phyloP scores from a whole-genome alignment of 129 eudicot genomes.

The Pseudognaphalium luteoalbum region DNA sequence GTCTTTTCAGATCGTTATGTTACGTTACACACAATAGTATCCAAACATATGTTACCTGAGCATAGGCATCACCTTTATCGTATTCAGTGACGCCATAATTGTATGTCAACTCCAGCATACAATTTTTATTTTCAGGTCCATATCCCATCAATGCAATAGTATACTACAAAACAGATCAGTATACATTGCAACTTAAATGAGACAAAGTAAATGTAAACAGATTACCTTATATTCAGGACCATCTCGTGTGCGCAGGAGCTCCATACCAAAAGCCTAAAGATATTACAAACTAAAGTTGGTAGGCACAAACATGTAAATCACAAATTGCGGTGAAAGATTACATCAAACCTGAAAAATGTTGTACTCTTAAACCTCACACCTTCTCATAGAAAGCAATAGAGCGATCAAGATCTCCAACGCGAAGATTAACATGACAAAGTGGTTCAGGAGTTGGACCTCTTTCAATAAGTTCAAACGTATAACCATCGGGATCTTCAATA shows the following conservation, averaged over 20 bases:
- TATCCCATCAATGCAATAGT: conserved; percentile 97
- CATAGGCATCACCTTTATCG: conserved; percentile 92
- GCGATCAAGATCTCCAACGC: conserved; percentile 97
- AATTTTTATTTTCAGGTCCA: conserved; percentile 87
- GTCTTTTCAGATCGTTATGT: not conserved
- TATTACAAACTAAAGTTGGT: not conserved
- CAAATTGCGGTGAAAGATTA: not conserved
- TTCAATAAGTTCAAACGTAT: conserved; percentile 88
- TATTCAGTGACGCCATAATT: conserved; percentile 87
- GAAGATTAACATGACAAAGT: conserved; percentile 90
- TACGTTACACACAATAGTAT: not conserved
- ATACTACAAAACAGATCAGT: conserved; percentile 48
- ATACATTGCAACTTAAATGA: not conserved
- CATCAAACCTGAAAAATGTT: not conserved
- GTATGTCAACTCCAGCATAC: conserved; percentile 88
- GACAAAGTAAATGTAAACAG: not conserved
- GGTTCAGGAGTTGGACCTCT: conserved; percentile 97
- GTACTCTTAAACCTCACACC: conserved; percentile 40
- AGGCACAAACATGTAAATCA: not conserved
- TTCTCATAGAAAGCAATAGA: conserved; percentile 81
- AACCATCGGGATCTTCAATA: conserved; percentile 95
- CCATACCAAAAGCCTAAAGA: conserved; percentile 91
- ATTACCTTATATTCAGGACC: conserved; percentile 87
- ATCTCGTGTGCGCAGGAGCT: conserved; percentile 77
- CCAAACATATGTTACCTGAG: conserved; percentile 55